Evolutionary conservation across 1,284 basidiomycete genomes (phyloP).

Genomic region (Ganoderma lucidum): DNA sequence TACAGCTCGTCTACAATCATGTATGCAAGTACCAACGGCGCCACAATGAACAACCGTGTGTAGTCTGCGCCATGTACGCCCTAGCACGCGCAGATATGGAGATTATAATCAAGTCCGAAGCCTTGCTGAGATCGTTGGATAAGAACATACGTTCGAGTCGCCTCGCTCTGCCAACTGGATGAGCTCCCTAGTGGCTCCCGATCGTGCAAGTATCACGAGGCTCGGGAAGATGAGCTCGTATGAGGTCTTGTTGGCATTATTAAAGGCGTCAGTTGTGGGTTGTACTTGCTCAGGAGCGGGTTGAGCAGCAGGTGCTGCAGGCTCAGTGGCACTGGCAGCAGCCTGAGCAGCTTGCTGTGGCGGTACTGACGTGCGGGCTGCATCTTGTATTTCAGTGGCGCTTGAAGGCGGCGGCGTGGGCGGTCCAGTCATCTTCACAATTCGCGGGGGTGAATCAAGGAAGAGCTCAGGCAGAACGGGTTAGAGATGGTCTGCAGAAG

Average conservation of each 20-base stretch:
- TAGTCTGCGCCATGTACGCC: slow-evolving; percentile 48
- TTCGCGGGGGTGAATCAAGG: not conserved
- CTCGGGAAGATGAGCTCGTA: slow-evolving; percentile 47
- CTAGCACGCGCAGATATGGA: slow-evolving; percentile 37
- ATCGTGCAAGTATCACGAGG: slow-evolving; percentile 53
- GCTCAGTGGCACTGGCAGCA: slow-evolving; percentile 16
- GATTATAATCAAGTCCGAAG: not conserved
- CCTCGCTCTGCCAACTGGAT: slow-evolving; percentile 56
- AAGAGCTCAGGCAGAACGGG: not conserved
- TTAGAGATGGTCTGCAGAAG: not conserved
- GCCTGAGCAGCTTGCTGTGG: slow-evolving; percentile 25
- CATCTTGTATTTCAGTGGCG: slow-evolving; percentile 60
- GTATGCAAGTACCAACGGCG: slow-evolving; percentile 68
- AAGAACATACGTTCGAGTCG: slow-evolving; percentile 57
- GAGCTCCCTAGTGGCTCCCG: slow-evolving; percentile 53
- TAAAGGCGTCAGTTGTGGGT: slow-evolving; percentile 20
- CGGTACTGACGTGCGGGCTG: slow-evolving; percentile 31
- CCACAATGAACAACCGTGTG: slow-evolving; percentile 58
- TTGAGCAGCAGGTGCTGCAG: slow-evolving; percentile 36
- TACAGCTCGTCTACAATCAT: slow-evolving; percentile 67
- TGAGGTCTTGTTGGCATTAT: slow-evolving; percentile 16
- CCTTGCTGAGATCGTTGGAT: not conserved
- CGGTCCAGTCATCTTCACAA: slow-evolving; percentile 52
- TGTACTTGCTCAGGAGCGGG: slow-evolving; percentile 26
- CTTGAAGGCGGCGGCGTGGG: slow-evolving; percentile 67